Evolutionary conservation across 1,284 basidiomycete species (phyloP), one percentile per base, ranked within the genome.

Genomic region (Cryptococcus floricola): DNA sequence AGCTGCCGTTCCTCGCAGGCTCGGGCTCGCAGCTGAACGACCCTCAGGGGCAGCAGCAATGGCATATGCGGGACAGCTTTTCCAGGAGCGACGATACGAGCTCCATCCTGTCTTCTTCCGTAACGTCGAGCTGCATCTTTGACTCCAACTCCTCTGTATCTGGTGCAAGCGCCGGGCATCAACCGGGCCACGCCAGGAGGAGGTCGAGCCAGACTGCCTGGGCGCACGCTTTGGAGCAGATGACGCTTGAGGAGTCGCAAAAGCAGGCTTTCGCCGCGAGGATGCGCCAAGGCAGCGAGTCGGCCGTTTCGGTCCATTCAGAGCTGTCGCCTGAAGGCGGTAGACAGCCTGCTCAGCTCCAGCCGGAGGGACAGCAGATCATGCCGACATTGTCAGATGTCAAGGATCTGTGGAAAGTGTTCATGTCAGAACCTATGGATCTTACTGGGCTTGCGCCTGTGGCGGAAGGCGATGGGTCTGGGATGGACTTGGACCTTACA

Each of bases 381-480:
- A 27, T 65, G 31, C 66, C 68, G 5, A 69, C 61, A 50, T 55
- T 67, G 44, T 56, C 58, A 5, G 73, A 74, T 44, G 62, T 69
- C 42, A 71, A 71, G 55, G 70, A 72, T 58, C 53, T 74, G 6
- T 76, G 74, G 74, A 67, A 70, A 50, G 31, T 70, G 41, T 76
- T 71, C 63, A 69, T 76, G 62, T 46, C 64, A 5, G 69, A 69
- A n/a, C 58, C 57, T 5, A 55, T 52, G 58, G 14, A 5, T 1
- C 18, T 12, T 9, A 42, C 56, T 4, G 60, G 56, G 9, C 44
- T 59, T 3, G 60, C 63, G 5, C 58, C 60, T 18, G 51, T 23
- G 53, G 52, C 19, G 60, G 58, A 48, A 58, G 56, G 25, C 42
- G 44, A n/a, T 44, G 57, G 25, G 53, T 49, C 16, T 37, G 27